These are phyloP conservation scores for Intubia oerlemansii DNA, from an alignment of 2,329 filamentous ascomycete species.

Conservation along the genomic window DNA sequence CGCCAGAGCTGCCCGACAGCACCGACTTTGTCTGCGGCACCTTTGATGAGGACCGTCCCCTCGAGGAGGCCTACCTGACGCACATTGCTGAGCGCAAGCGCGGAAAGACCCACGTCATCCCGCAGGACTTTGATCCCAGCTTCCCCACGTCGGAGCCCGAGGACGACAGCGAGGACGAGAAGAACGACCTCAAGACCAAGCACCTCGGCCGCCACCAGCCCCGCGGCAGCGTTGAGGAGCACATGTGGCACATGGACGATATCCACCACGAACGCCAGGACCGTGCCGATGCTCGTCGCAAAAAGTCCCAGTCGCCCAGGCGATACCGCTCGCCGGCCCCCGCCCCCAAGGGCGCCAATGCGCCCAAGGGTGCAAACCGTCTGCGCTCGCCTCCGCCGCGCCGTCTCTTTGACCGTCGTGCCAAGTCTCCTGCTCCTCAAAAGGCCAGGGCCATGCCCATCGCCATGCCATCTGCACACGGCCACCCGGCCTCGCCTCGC, in stretches of 20 bases:
- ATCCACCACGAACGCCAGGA: slow-evolving; percentile 37
- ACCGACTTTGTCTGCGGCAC: slow-evolving; percentile 99
- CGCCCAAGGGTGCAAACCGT: no score
- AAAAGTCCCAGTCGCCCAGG: slow-evolving; percentile 36
- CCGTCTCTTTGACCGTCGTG: slow-evolving; percentile 41
- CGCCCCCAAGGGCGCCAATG: slow-evolving; percentile 21
- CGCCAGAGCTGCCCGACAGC: slow-evolving; percentile 80
- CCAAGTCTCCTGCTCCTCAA: slow-evolving; percentile 48
- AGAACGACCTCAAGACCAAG: slow-evolving; percentile 11
- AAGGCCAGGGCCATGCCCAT: slow-evolving; percentile 7
- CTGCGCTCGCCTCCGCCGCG: slow-evolving; percentile 34
- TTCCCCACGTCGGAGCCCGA: slow-evolving; percentile 92
- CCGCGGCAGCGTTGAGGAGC: slow-evolving; percentile 37
- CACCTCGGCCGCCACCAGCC: slow-evolving; percentile 1
- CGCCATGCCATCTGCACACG: slow-evolving; percentile 8
- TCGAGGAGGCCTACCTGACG: slow-evolving; percentile 86
- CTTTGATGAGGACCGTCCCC: slow-evolving; percentile 76
- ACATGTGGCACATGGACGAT: slow-evolving; percentile 48
- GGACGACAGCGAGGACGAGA: slow-evolving; percentile 55
- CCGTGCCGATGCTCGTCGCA: slow-evolving; percentile 24
- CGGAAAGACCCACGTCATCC: slow-evolving; percentile 60
- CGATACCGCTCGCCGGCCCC: slow-evolving; percentile 36
- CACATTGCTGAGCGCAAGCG: slow-evolving; percentile 63
- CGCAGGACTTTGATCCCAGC: slow-evolving; percentile 95
- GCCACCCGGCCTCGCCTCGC: slow-evolving; percentile 21